Conservation (phyloP, 257 asterid species). For the Anisodus tanguticus region DNA sequence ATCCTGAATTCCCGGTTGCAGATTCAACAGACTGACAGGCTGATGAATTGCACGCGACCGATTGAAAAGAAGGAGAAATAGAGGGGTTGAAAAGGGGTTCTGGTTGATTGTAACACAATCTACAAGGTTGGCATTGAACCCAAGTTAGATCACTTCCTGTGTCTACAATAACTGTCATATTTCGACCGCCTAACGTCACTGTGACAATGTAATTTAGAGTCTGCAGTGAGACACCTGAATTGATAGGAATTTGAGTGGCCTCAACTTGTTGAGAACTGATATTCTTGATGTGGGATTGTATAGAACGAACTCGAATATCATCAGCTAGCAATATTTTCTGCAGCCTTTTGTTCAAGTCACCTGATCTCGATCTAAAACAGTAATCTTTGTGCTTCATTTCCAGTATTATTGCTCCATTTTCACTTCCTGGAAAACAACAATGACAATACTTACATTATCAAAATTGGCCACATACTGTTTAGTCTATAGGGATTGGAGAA, state of each 20-base stretch:
- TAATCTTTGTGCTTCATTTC: conserved; percentile 72
- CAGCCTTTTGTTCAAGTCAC: conserved; percentile 43
- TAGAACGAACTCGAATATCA: conserved; percentile 54
- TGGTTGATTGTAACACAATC: conserved; percentile 68
- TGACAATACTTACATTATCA: neutral
- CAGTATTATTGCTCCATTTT: conserved; percentile 65
- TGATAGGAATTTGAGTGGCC: conserved; percentile 55
- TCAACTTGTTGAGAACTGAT: conserved; percentile 39
- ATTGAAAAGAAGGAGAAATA: conserved; percentile 57
- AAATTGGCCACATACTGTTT: neutral
- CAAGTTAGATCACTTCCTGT: conserved; percentile 90
- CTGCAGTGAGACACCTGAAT: conserved; percentile 66
- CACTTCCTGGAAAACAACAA: conserved; percentile 52
- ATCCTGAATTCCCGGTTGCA: conserved; percentile 61
- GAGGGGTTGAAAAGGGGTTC: conserved; percentile 78
- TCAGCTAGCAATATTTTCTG: conserved; percentile 47
- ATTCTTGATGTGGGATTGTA: conserved; percentile 58
- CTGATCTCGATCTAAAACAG: conserved; percentile 41
- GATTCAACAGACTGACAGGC: conserved; percentile 60
- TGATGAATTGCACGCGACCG: conserved; percentile 63
- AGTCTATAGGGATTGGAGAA: neutral
- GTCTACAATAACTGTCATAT: conserved; percentile 75
- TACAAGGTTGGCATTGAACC: conserved; percentile 93
- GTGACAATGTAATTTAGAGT: conserved; percentile 79
- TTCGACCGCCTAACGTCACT: conserved; percentile 61